phyloP scores from a whole-genome alignment of 2,329 filamentous ascomycete genomes.

The Calycina herbarum region DNA sequence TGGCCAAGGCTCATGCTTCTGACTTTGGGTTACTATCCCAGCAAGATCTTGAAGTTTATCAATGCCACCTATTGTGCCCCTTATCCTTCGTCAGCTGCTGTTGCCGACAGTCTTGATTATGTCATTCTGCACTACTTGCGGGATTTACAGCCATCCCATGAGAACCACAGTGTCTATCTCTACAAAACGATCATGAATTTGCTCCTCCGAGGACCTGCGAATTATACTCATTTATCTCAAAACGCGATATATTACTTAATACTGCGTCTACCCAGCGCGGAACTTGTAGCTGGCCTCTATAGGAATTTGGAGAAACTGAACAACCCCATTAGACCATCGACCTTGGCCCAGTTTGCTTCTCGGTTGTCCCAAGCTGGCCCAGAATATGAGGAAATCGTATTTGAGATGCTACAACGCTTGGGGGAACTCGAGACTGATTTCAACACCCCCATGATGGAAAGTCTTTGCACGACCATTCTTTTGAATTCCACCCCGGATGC shows the following conservation, averaged over 20 bases:
- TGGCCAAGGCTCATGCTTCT: conserved; percentile 30
- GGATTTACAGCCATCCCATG: conserved; percentile 3
- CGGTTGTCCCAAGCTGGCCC: conserved; percentile 43
- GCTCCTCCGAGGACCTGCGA: conserved; percentile 15
- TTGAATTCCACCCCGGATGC: conserved; percentile 38
- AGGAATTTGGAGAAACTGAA: conserved; percentile 18
- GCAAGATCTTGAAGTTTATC: conserved; percentile 28
- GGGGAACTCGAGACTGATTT: conserved; percentile 43
- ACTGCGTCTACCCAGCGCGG: conserved; percentile 15
- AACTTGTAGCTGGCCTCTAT: conserved; percentile 27
- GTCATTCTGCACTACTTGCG: conserved; percentile 26
- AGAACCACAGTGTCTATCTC: conserved; percentile 11
- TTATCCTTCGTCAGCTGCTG: conserved; percentile 24
- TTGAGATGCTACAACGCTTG: conserved; percentile 46
- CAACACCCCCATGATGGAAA: conserved; percentile 49
- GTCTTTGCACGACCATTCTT: conserved; percentile 62
- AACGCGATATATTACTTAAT: conserved; percentile 28
- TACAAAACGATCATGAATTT: conserved; percentile 11
- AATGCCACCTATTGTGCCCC: conserved; percentile 25
- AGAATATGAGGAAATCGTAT: conserved; percentile 44
- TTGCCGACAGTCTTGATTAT: conserved; percentile 30
- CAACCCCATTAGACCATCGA: conserved; percentile 28
- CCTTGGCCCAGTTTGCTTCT: conserved; percentile 33
- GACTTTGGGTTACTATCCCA: conserved; percentile 23
- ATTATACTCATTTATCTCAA: conserved; percentile 23